Percentiles rank a stretch among this genome's conserved stretches.
These are phyloP conservation scores for Prunella vulgaris DNA, from an alignment of 257 asterid genomes.

Conservation along the genomic window DNA sequence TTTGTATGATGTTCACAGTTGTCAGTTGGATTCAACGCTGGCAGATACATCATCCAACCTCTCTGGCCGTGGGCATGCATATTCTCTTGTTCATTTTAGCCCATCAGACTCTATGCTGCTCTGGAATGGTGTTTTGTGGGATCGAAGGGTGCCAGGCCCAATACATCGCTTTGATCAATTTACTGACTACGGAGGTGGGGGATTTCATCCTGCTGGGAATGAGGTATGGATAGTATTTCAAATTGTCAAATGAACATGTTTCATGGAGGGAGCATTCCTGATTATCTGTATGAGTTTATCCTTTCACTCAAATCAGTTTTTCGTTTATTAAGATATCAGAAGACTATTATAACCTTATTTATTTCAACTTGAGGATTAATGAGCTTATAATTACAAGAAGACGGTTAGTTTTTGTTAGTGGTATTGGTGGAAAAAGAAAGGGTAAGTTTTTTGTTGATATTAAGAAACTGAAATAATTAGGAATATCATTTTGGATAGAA, in stretches of 20 bases:
- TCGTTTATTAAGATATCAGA: background rate
- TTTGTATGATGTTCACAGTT: constrained; percentile 64
- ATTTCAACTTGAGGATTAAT: background rate
- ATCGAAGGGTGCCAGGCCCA: constrained; percentile 64
- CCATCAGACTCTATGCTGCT: constrained; percentile 80
- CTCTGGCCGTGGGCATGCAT: constrained; percentile 68
- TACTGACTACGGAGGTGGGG: constrained; percentile 94
- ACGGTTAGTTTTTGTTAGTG: background rate
- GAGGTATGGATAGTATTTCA: constrained; percentile 50
- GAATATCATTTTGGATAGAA: background rate
- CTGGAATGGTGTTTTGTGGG: constrained; percentile 98
- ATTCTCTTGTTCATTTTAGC: constrained; percentile 77
- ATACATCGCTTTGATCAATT: constrained; percentile 86
- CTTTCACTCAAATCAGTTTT: background rate
- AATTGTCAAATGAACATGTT: background rate
- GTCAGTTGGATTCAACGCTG: constrained; percentile 61
- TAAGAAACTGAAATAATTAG: background rate
- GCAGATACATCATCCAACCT: constrained; percentile 51
- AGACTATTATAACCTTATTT: background rate
- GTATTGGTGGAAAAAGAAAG: background rate
- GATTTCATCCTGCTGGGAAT: constrained; percentile 97
- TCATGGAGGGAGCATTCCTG: background rate
- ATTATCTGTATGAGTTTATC: background rate
- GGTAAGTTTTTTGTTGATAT: background rate
- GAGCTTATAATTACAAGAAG: background rate